These are phyloP conservation scores for Dactylonectria macrodidyma DNA, from an alignment of 2,329 filamentous ascomycete genomes.

Conservation along the genomic window DNA sequence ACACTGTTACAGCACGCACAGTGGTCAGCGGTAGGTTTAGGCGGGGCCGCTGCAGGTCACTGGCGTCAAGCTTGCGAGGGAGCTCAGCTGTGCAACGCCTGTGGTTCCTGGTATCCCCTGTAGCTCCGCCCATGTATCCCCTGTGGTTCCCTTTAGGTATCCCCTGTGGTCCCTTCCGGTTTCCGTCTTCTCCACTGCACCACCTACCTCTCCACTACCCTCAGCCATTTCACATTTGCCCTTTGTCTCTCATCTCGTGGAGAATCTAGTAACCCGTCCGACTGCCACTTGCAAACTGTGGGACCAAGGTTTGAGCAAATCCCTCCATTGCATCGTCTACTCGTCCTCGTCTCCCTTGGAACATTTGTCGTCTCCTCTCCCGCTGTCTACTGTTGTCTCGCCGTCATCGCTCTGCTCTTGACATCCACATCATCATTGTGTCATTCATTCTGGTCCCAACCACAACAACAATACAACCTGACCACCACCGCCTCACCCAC, in stretches of 20 bases:
- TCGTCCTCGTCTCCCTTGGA: not conserved
- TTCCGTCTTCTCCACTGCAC: not conserved
- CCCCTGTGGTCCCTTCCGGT: not conserved
- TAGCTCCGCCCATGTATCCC: not conserved
- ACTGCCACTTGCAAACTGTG: slow-evolving; percentile 7
- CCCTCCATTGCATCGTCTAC: not conserved
- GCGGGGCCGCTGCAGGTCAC: not conserved
- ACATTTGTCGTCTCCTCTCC: not conserved
- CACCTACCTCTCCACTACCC: not conserved
- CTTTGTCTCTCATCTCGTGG: slow-evolving; percentile 6
- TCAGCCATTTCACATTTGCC: not conserved
- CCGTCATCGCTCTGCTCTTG: not conserved
- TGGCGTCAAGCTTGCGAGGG: not conserved
- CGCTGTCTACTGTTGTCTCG: not conserved
- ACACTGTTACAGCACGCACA: not conserved
- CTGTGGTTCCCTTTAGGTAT: not conserved
- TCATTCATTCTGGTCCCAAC: slow-evolving; percentile 3
- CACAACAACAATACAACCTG: not conserved
- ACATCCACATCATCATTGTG: slow-evolving; percentile 8
- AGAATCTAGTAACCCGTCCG: not conserved
- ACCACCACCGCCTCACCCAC: not conserved
- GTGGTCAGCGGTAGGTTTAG: too few species aligned
- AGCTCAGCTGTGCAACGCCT: not conserved
- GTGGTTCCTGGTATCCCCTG: not conserved
- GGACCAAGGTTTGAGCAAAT: not conserved